phyloP scores from a whole-genome alignment of 495 filamentous ascomycete species.

The Trypethelium eluteriae region DNA sequence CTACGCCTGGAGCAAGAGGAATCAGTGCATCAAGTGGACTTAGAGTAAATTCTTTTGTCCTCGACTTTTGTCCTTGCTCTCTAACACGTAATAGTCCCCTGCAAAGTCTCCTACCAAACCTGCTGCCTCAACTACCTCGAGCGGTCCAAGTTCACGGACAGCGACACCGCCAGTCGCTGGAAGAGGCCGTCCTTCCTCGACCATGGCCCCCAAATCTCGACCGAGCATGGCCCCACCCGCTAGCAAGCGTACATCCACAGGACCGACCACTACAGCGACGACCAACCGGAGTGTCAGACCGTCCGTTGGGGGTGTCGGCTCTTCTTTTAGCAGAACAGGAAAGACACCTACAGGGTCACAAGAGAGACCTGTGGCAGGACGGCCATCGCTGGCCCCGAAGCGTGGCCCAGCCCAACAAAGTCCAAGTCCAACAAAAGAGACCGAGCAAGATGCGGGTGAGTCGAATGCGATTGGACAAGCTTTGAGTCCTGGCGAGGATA shows the following conservation, averaged over 20 bases:
- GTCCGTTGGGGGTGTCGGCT: background rate
- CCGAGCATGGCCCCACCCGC: slow-evolving; percentile 35
- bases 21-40: slow-evolving; percentile 15
- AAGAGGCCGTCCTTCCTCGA: slow-evolving; percentile 39
- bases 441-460: background rate
- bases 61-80: background rate
- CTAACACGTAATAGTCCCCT: slow-evolving; percentile 50
- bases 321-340: background rate
- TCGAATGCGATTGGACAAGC: background rate
- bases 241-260: slow-evolving; percentile 25
- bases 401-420: background rate
- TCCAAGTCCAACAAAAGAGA: background rate
- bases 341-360: background rate
- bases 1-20: slow-evolving; percentile 23
- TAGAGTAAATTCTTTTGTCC: background rate
- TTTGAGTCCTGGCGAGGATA: background rate
- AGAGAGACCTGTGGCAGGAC: background rate
- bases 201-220: slow-evolving; percentile 45
- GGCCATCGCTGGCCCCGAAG: background rate
- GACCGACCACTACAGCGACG: slow-evolving; percentile 21
- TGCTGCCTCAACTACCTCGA: slow-evolving; percentile 50
- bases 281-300: slow-evolving; percentile 35
- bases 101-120: slow-evolving; percentile 77
- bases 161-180: slow-evolving; percentile 43
- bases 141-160: slow-evolving; percentile 51